A percentile compares a stretch with the other conserved stretches of the same genome.
phyloP scores from a whole-genome alignment of 2,329 filamentous ascomycete genomes.

The Sphaceloma murrayae region DNA sequence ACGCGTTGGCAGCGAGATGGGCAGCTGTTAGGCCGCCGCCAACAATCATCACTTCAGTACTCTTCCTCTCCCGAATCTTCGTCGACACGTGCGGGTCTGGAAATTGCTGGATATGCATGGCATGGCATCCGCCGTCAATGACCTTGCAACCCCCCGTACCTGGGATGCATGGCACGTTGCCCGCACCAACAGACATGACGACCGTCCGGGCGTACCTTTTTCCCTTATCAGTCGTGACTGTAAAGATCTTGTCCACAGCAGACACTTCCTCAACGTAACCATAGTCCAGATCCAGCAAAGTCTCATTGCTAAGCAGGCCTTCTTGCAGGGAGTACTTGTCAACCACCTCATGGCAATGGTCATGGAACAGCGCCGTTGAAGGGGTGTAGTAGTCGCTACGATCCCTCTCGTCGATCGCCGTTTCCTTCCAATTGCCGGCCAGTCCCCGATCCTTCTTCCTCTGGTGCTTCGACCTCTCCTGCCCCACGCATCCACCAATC shows the following conservation, averaged over 20 bases:
- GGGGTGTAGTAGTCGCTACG: slow-evolving; percentile 40
- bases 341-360: slow-evolving; percentile 35
- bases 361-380: slow-evolving; percentile 32
- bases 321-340: slow-evolving; percentile 38
- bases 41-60: slow-evolving; percentile 60
- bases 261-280: slow-evolving; percentile 35
- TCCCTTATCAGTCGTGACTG: slow-evolving; percentile 47
- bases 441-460: slow-evolving; percentile 51
- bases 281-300: slow-evolving; percentile 53
- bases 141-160: slow-evolving; percentile 24
- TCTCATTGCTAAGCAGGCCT: slow-evolving; percentile 50
- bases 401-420: slow-evolving; percentile 37
- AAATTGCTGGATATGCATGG: slow-evolving; percentile 52
- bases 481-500: slow-evolving; percentile 65
- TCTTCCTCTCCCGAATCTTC: slow-evolving; percentile 42
- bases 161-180: slow-evolving; percentile 47
- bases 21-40: slow-evolving; percentile 69
- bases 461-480: slow-evolving; percentile 69
- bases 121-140: slow-evolving; percentile 50
- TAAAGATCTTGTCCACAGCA: slow-evolving; percentile 50
- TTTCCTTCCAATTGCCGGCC: slow-evolving; percentile 17
- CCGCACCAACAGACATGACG: slow-evolving; percentile 62
- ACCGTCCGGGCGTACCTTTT: slow-evolving; percentile 52
- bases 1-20: slow-evolving; percentile 58
- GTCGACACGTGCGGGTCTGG: slow-evolving; percentile 44